Evolutionary conservation across 2,329 filamentous ascomycete species (phyloP).

Genomic region (Ophioceras dolichostomum): DNA sequence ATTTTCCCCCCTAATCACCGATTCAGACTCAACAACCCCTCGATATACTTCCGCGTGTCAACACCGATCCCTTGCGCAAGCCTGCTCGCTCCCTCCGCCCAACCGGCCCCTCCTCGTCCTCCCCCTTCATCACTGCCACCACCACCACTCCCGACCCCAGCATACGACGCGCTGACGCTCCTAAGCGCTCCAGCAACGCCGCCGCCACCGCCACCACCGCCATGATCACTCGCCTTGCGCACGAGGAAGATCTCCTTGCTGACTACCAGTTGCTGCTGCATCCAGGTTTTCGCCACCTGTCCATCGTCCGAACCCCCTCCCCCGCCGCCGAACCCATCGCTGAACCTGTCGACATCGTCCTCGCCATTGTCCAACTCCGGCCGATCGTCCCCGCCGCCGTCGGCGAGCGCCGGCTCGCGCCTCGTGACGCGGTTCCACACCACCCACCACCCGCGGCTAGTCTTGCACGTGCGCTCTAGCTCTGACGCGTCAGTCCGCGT

Average conservation of each 20-base stretch:
- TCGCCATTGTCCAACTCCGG: not conserved
- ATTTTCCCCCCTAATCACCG: no score
- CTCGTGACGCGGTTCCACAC: conserved; percentile 50
- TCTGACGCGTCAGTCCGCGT: conserved; percentile 30
- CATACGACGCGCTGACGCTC: conserved; percentile 17
- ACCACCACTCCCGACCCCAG: conserved; percentile 7
- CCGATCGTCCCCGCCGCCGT: not conserved
- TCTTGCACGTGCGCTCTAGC: conserved; percentile 52
- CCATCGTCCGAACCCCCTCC: conserved; percentile 4
- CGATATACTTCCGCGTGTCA: conserved; percentile 64
- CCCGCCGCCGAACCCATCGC: no score
- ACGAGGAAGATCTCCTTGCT: conserved; percentile 51
- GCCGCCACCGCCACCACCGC: conserved; percentile 17
- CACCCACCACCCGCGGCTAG: conserved; percentile 56
- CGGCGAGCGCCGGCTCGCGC: conserved; percentile 10
- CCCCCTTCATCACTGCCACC: conserved; percentile 36
- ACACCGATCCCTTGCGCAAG: conserved; percentile 64
- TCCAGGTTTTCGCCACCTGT: no score
- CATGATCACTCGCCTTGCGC: conserved; percentile 45
- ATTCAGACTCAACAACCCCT: conserved; percentile 55
- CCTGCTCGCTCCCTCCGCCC: conserved; percentile 44
- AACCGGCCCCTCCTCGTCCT: conserved; percentile 26
- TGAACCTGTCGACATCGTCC: no score
- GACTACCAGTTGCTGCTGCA: no score
- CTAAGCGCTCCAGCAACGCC: conserved; percentile 13